Evolutionary conservation across 2,329 filamentous ascomycete genomes (phyloP).

Genomic region (Pseudogymnoascus sp.): DNA sequence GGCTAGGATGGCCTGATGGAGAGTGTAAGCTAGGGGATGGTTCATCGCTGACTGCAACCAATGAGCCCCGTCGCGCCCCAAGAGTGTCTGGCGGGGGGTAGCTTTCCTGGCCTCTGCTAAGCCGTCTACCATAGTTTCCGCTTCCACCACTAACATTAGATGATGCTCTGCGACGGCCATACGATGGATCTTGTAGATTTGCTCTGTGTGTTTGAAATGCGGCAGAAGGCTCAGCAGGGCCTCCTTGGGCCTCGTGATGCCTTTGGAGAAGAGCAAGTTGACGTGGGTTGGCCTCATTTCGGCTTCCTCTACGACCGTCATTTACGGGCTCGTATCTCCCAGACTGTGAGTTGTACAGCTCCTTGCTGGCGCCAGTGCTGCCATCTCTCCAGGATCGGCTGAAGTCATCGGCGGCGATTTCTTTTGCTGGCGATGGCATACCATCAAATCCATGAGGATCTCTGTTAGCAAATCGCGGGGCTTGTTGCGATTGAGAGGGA

Average conservation of each 20-base stretch:
- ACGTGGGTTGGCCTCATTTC: conserved; percentile 58
- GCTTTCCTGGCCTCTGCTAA: conserved; percentile 29
- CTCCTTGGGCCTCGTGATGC: conserved; percentile 51
- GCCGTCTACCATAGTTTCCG: conserved; percentile 49
- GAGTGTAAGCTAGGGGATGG: conserved; percentile 40
- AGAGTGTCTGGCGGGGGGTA: conserved; percentile 30
- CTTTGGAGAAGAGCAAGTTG: conserved; percentile 76
- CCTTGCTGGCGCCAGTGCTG: conserved; percentile 53
- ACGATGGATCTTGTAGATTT: conserved; percentile 56
- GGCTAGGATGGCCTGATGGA: conserved; percentile 25
- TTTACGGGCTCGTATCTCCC: conserved; percentile 84
- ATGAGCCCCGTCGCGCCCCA: conserved; percentile 40
- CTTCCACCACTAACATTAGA: conserved; percentile 89
- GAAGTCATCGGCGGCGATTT: conserved; percentile 92
- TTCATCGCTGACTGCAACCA: conserved; percentile 43
- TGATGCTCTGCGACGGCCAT: conserved; percentile 72
- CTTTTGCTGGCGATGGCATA: conserved; percentile 54
- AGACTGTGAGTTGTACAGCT: conserved; percentile 92
- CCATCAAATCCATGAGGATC: conserved; percentile 51
- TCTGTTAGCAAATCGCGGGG: conserved; percentile 42
- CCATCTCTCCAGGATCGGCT: conserved; percentile 77
- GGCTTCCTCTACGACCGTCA: conserved; percentile 63
- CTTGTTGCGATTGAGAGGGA: conserved; percentile 33
- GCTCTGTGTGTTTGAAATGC: conserved; percentile 76
- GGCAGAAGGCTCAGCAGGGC: conserved; percentile 73